Evolutionary conservation across 331 rosid genomes (phyloP), one percentile per base, ranked within the genome.

Genomic region (Spiraea crenata): DNA sequence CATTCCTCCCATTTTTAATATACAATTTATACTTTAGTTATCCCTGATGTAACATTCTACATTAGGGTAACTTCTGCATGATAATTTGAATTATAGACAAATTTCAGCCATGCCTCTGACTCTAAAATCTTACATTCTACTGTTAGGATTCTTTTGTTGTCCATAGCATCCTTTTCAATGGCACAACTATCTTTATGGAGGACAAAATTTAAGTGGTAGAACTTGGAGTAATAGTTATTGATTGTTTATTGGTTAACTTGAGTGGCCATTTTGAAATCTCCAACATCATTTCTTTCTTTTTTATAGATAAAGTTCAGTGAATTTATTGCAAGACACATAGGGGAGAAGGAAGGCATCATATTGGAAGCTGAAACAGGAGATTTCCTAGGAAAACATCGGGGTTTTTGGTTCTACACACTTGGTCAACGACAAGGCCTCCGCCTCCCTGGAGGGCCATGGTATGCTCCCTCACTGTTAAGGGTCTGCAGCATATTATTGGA

Each of bases 351-450:
- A 84, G 97, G 99, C 50, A 71, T 91, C 81, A 87, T 93, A 75
- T 74, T 93, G 78, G 99, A 93, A 87, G 97, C 97, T 3, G 99
- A 93, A 79, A 84, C 95, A 0, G 97, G 99, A 40, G 96, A 90
- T 89, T 86, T 90, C 63, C 96, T 93, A 61, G 97, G 99, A 75
- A 89, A 57, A 74, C 99, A 93, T 83, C 70, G 81, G n/a, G 99
- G 99, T 31, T 93, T 93, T 72, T 90, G 99, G 98, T 93, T 93
- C 84, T 88, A 93, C 79, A 93, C 96, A 42, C 87, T 85, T 63
- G 98, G 97, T 76, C 99, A 93, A 79, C 95, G 99, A 67, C 97
- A 93, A 78, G 99, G 99, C 69, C 71, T 93, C 42, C 81, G 91
- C 41, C 87, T 90, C 66, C 86, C 96, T 38, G 96, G 97, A 69